Conservation (phyloP, 176 grass and related monocot species). For the Hordeum marinum region DNA sequence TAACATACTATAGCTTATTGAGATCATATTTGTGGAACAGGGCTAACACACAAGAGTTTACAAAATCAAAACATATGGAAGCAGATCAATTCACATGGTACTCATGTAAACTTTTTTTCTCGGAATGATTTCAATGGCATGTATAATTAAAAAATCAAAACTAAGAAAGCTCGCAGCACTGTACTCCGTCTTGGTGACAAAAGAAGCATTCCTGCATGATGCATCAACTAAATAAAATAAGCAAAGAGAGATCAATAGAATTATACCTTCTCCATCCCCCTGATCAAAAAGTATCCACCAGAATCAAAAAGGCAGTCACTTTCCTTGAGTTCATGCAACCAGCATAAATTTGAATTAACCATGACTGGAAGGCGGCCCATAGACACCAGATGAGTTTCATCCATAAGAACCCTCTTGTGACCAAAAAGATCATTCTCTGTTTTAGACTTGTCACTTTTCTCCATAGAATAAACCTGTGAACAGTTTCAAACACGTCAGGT, state of each 20-base stretch:
- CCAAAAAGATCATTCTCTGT: slow-evolving; percentile 57
- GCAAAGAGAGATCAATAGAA: slow-evolving; percentile 16
- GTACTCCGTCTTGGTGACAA: background rate
- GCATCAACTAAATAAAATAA: slow-evolving; percentile 13
- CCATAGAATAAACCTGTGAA: slow-evolving; percentile 77
- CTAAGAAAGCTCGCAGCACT: background rate
- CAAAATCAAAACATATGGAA: background rate
- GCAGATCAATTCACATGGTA: background rate
- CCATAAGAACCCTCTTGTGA: slow-evolving; percentile 41
- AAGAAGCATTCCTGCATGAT: background rate
- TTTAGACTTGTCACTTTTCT: slow-evolving; percentile 84
- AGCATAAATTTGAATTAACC: slow-evolving; percentile 88
- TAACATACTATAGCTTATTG: background rate
- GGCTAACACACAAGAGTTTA: background rate
- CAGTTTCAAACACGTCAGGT: slow-evolving; percentile 26
- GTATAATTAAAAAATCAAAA: background rate
- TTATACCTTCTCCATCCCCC: slow-evolving; percentile 96
- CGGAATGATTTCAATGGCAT: too few relatives aligned
- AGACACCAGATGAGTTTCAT: slow-evolving; percentile 51
- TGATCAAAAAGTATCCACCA: slow-evolving; percentile 98
- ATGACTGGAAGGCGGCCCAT: slow-evolving; percentile 81
- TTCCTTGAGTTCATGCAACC: slow-evolving; percentile 49
- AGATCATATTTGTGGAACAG: background rate
- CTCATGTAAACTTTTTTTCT: background rate
- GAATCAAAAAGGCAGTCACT: slow-evolving; percentile 85